phyloP scores from a whole-genome alignment of 2,329 filamentous ascomycete species.

The Esteya vermicola region DNA sequence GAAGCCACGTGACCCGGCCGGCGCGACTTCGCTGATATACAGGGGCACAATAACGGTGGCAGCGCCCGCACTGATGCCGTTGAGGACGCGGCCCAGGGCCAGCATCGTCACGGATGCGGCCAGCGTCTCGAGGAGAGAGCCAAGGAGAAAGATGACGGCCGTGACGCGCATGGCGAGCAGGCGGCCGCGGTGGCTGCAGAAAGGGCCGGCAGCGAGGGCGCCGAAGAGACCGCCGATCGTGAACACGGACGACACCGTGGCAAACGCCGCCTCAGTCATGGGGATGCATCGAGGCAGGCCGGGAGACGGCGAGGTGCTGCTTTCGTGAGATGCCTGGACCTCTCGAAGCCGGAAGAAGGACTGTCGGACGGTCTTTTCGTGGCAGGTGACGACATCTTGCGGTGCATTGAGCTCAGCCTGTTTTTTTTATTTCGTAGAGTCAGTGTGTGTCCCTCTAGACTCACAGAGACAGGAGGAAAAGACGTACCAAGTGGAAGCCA shows the following conservation, averaged over 20 bases:
- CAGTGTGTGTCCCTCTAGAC: too few relatives aligned
- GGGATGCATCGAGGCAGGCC: conserved; percentile 65
- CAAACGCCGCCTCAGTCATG: conserved; percentile 72
- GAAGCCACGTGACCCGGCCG: conserved; percentile 57
- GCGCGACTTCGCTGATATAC: conserved; percentile 86
- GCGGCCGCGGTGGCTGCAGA: conserved; percentile 66
- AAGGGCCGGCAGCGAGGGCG: conserved; percentile 63
- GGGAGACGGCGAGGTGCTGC: conserved; percentile 15
- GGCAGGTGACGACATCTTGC: conserved; percentile 84
- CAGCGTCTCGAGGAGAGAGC: conserved; percentile 62
- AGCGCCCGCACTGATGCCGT: conserved; percentile 74
- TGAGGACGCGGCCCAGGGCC: conserved; percentile 60
- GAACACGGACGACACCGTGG: conserved; percentile 78
- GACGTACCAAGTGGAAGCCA: conserved; percentile 72
- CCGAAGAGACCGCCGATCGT: conserved; percentile 79
- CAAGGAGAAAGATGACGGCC: conserved; percentile 60
- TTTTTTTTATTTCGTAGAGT: neutral
- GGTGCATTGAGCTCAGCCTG: conserved; percentile 92
- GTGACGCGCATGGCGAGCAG: conserved; percentile 64
- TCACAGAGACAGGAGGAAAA: too few relatives aligned
- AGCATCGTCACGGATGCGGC: conserved; percentile 54
- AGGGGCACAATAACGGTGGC: conserved; percentile 87
- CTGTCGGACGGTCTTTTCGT: too few relatives aligned
- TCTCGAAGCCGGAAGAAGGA: conserved; percentile 9
- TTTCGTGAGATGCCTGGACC: conserved; percentile 11